Evolutionary conservation across 2,329 filamentous ascomycete species (phyloP).

Genomic region (Pezicula carpinea): DNA sequence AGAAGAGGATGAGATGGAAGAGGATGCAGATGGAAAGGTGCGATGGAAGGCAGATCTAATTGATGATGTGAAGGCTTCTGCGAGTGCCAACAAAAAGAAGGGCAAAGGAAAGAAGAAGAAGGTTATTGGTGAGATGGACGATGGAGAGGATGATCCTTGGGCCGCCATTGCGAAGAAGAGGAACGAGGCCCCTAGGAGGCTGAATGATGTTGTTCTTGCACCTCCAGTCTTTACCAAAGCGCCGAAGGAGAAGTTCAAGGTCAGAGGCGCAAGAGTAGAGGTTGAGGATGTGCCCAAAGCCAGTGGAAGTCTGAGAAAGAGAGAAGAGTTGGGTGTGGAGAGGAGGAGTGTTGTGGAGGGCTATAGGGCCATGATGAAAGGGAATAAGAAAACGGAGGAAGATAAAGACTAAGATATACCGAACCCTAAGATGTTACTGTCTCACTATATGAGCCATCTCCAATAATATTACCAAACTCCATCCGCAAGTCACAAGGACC

Average conservation of each 20-base stretch:
- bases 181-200: slow-evolving; percentile 21
- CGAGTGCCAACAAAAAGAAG: slow-evolving; percentile 30
- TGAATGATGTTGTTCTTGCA: slow-evolving; percentile 34
- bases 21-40: slow-evolving; percentile 29
- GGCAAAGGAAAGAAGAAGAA: slow-evolving; percentile 24
- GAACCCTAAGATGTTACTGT: no score
- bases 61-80: slow-evolving; percentile 33
- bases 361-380: slow-evolving; percentile 67
- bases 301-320: slow-evolving; percentile 65
- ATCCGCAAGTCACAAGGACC: no score
- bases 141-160: slow-evolving; percentile 31
- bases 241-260: slow-evolving; percentile 32
- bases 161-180: slow-evolving; percentile 23
- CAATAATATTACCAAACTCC: no score
- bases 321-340: slow-evolving; percentile 68
- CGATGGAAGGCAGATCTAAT: slow-evolving; percentile 60
- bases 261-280: slow-evolving; percentile 59
- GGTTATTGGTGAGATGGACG: slow-evolving; percentile 39
- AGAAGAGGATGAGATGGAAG: slow-evolving; percentile 26
- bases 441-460: no score
- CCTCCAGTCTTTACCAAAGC: slow-evolving; percentile 27
- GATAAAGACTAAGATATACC: not conserved
- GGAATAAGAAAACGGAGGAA: slow-evolving; percentile 24
- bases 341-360: slow-evolving; percentile 67
- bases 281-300: slow-evolving; percentile 65